These are phyloP conservation scores for Acanthamoeba sp. DNA, from an alignment of 208 protist species.

Conservation along the genomic window DNA sequence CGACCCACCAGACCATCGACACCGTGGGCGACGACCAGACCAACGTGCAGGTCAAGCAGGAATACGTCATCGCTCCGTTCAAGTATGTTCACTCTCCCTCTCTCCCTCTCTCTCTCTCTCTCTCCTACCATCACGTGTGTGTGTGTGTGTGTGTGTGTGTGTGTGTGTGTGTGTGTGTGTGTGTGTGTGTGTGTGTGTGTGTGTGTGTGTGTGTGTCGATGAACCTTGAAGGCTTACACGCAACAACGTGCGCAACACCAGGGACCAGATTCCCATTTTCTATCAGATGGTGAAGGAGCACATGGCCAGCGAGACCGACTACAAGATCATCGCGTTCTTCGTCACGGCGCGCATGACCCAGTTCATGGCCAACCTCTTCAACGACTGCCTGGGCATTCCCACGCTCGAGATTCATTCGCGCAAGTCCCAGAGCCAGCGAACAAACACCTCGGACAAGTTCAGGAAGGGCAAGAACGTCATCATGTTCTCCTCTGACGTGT, in stretches of 20 bases:
- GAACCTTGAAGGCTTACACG: not conserved
- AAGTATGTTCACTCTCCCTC: constrained; percentile 97
- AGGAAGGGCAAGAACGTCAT: constrained; percentile 97
- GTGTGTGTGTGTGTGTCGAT: no score
- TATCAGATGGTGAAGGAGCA: constrained; percentile 9
- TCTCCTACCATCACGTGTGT: no score
- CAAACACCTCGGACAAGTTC: constrained; percentile 99
- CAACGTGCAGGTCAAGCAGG: constrained; percentile 95
- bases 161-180: no score
- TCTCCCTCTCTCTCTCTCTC: constrained; percentile 93
- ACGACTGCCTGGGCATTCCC: constrained; percentile 98
- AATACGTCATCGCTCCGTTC: constrained; percentile 97
- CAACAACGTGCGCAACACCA: not conserved
- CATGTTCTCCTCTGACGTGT: constrained; percentile 99
- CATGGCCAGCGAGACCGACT: constrained; percentile 97
- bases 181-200: no score
- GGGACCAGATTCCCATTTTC: constrained; percentile 36
- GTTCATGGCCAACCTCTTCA: constrained; percentile 99
- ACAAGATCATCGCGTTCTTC: constrained; percentile 99
- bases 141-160: no score
- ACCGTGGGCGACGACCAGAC: constrained; percentile 83
- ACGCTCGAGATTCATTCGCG: constrained; percentile 99
- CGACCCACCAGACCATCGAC: constrained; percentile 95
- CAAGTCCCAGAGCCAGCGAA: constrained; percentile 99
- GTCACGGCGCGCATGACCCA: constrained; percentile 97